Evolutionary conservation across 257 asterid genomes (phyloP).

Genomic region (Thymus quinquecostatus): DNA sequence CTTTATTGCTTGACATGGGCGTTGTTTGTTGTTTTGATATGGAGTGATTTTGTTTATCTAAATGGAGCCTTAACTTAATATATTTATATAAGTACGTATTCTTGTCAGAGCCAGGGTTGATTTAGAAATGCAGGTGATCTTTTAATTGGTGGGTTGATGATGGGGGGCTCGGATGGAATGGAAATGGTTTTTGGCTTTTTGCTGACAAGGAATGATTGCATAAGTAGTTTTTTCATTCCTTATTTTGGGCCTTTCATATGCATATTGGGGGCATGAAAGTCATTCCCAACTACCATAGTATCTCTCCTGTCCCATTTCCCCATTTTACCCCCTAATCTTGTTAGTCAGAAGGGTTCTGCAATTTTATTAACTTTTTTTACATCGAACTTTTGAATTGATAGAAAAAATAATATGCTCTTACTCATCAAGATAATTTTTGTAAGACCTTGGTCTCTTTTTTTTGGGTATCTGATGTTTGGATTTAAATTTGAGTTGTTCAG

Average conservation of each 20-base stretch:
- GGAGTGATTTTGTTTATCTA: neutral
- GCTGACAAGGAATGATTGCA: neutral
- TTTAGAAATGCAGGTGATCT: constrained; percentile 11
- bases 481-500: constrained; percentile 18
- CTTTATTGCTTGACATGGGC: constrained; percentile 16
- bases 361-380: constrained; percentile 17
- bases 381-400: neutral
- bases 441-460: neutral
- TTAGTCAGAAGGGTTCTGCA: constrained; percentile 9
- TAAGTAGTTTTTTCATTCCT: neutral
- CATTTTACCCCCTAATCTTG: neutral
- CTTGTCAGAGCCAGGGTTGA: constrained; percentile 16
- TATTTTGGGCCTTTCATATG: neutral
- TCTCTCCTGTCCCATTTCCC: neutral
- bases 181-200: neutral
- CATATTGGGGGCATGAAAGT: neutral
- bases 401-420: constrained; percentile 5
- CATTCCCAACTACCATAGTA: neutral
- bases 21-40: constrained; percentile 17
- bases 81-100: neutral
- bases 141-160: constrained; percentile 1
- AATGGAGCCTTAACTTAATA: neutral
- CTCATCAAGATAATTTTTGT: neutral
- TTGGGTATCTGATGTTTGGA: neutral
- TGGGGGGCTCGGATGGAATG: neutral